phyloP scores from a whole-genome alignment of 768 basidiomycete species.

The Lentinula sp. region DNA sequence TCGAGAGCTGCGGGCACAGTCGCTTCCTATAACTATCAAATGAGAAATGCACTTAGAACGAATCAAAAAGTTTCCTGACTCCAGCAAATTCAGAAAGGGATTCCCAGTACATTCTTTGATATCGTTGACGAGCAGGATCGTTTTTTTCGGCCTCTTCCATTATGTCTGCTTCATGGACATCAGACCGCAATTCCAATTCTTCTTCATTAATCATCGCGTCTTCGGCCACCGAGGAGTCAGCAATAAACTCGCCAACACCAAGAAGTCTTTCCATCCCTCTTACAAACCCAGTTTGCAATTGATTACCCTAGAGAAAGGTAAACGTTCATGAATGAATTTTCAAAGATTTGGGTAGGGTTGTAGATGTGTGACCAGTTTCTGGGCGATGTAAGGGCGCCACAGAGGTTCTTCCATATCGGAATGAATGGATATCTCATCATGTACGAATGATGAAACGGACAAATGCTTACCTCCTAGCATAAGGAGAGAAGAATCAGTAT shows the following conservation, averaged over 20 bases:
- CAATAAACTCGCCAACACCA: conserved; percentile 36
- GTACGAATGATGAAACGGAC: not conserved
- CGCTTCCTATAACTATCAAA: conserved; percentile 41
- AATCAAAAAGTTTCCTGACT: conserved; percentile 28
- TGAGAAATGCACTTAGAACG: conserved; percentile 2
- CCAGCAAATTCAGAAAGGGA: conserved; percentile 60
- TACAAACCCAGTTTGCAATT: conserved; percentile 74
- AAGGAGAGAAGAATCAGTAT: not conserved
- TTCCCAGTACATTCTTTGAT: conserved; percentile 77
- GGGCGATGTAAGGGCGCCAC: conserved; percentile 56
- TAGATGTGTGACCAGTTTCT: conserved; percentile 54
- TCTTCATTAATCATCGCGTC: conserved; percentile 5
- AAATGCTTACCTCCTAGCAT: conserved; percentile 33
- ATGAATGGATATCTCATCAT: conserved; percentile 60
- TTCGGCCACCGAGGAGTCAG: conserved; percentile 8
- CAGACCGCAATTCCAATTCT: conserved; percentile 25
- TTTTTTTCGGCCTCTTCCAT: conserved; percentile 52
- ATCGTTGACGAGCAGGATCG: conserved; percentile 52
- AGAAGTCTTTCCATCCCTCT: conserved; percentile 77
- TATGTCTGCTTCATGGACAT: conserved; percentile 56
- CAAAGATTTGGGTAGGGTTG: conserved; percentile 45
- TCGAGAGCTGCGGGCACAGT: conserved; percentile 53
- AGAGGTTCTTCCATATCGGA: conserved; percentile 58
- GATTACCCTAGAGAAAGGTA: conserved; percentile 38
- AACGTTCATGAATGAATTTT: not conserved